phyloP scores from a whole-genome alignment of 2,329 filamentous ascomycete species.

The Thelonectria discophora region DNA sequence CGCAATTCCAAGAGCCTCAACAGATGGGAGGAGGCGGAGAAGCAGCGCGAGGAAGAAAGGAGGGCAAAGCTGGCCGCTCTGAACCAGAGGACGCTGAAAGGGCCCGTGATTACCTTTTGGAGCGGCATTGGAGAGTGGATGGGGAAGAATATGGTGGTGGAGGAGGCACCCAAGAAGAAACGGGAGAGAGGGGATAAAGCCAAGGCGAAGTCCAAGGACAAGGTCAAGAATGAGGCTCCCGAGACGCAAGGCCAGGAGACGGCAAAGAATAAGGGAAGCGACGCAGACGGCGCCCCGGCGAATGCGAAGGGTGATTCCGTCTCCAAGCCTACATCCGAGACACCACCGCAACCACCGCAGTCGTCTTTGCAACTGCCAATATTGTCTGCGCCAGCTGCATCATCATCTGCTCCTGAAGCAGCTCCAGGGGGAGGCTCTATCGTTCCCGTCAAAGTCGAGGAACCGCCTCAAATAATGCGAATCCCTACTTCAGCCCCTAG shows the following conservation, averaged over 20 bases:
- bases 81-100: constrained; percentile 85
- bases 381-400: neutral
- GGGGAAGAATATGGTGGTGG: constrained; percentile 71
- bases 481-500: constrained; percentile 34
- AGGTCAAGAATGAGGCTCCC: constrained; percentile 19
- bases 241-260: constrained; percentile 30
- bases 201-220: constrained; percentile 43
- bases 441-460: constrained; percentile 22
- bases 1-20: constrained; percentile 90
- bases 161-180: constrained; percentile 70
- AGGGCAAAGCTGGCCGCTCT: constrained; percentile 85
- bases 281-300: neutral
- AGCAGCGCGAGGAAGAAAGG: constrained; percentile 84
- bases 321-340: constrained; percentile 19
- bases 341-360: constrained; percentile 13
- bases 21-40: constrained; percentile 93
- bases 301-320: constrained; percentile 5
- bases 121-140: constrained; percentile 89
- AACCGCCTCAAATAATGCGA: constrained; percentile 23
- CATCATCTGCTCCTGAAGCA: neutral
- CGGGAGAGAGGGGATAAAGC: constrained; percentile 52
- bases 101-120: constrained; percentile 91
- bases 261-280: constrained; percentile 14
- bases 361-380: constrained; percentile 10
- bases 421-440: constrained; percentile 8